Evolutionary conservation across 352 stramenopile species (phyloP), one percentile per base, ranked within the genome.

Genomic region (Phytophthora pini): DNA sequence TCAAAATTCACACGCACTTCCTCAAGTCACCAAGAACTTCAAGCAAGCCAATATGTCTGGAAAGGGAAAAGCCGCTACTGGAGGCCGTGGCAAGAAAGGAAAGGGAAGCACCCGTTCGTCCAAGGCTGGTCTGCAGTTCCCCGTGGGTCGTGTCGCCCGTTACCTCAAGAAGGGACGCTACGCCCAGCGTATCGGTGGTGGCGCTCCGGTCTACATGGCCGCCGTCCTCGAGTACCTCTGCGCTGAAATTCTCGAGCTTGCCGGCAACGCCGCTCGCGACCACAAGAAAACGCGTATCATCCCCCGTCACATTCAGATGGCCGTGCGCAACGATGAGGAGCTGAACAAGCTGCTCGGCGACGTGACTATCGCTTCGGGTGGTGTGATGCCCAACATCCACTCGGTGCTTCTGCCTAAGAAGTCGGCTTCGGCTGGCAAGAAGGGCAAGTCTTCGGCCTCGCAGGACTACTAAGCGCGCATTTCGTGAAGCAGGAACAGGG

Each of bases 271-370:
- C 48, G 93, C 95, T 22, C 87, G 92, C 56, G 93, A 98, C 77
- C 98, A 98, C 88, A 99, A 99, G 88, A 99, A 99, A 90, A 90
- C 80, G 53, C 87, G 95, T 74, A 98, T 99, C 72, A 94, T 98
- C 44, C 96, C 97, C 24, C 92, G 95, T 58, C 96, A 99, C 85
- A 97, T 99, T 56, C 97, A 98, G 82, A 84, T 98, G 56, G 94
- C 95, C 32, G 89, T 98, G 4, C 94, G 79, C 52, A 85, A 85
- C 63, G 95, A 99, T 71, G 96, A 98, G 76, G 96, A 98, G 79
- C 76, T 98, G 65, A 98, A 98, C 87, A 97, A 97, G 73, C 77
- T 98, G 43, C 76, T 99, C 3, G 93, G 94, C 56, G 80, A 89
- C 57, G 94, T 98, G n/a, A 99, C 95, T 45, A 99, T 98, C 76